phyloP scores from a whole-genome alignment of 2,329 filamentous ascomycete species.

The Phialophora chinensis region DNA sequence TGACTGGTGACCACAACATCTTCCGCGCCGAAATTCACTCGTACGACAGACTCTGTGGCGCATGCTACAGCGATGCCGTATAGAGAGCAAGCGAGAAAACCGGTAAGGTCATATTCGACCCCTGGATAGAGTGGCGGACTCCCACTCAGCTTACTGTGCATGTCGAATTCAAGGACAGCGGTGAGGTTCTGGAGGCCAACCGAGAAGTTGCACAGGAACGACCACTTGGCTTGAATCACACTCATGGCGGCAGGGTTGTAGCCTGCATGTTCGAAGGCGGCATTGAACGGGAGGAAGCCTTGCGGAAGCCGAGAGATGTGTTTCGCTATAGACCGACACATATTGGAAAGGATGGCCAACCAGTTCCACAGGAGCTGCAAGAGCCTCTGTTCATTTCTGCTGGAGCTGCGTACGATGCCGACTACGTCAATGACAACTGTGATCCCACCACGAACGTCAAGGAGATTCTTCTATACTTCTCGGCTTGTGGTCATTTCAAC shows the following conservation, averaged over 20 bases:
- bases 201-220: background rate
- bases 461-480: conserved; percentile 7
- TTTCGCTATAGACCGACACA: conserved; percentile 1
- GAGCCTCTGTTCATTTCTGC: background rate
- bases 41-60: conserved; percentile 3
- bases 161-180: background rate
- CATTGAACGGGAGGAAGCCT: background rate
- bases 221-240: background rate
- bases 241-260: background rate
- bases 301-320: background rate
- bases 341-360: background rate
- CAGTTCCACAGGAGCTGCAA: background rate
- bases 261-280: conserved; percentile 3
- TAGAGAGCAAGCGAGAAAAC: conserved; percentile 2
- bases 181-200: background rate
- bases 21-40: conserved; percentile 4
- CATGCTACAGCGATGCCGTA: conserved; percentile 5
- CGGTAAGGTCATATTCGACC: background rate
- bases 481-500: conserved; percentile 6
- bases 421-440: conserved; percentile 1
- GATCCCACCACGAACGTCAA: conserved; percentile 3
- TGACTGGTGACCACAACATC: background rate
- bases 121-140: background rate
- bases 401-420: background rate
- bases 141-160: background rate